Evolutionary conservation across 169 alveolate genomes (phyloP).

Genomic region (Miamiensis avidus): DNA sequence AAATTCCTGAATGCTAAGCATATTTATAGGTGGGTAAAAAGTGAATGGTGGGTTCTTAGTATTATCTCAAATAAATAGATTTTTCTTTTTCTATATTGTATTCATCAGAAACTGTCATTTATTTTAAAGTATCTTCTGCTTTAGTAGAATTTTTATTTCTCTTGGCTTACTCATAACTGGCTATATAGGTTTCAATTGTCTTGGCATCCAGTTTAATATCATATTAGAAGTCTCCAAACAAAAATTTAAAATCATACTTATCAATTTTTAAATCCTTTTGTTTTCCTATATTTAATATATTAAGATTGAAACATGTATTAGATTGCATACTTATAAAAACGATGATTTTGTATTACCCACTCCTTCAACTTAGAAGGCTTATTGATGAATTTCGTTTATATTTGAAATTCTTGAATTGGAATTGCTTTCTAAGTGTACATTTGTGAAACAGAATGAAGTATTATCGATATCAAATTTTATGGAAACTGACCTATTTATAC

Average conservation of each 20-base stretch:
- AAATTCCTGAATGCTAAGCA: constrained; percentile 16
- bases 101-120: constrained; percentile 50
- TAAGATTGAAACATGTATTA: constrained; percentile 7
- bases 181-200: constrained; percentile 24
- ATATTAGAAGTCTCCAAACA: constrained; percentile 69
- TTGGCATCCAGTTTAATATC: constrained; percentile 44
- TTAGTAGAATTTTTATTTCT: constrained; percentile 37
- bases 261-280: constrained; percentile 32
- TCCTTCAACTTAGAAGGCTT: constrained; percentile 47
- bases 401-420: constrained; percentile 36
- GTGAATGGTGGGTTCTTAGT: constrained; percentile 69
- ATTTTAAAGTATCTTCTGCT: constrained; percentile 23
- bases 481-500: constrained; percentile 71
- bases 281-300: constrained; percentile 35
- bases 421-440: constrained; percentile 57
- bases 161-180: constrained; percentile 25
- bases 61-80: constrained; percentile 46
- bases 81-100: constrained; percentile 39
- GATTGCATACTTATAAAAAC: too few relatives aligned
- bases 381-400: constrained; percentile 51
- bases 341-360: constrained; percentile 12
- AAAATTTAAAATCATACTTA: constrained; percentile 51
- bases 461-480: constrained; percentile 64
- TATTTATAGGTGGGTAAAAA: constrained; percentile 84
- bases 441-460: constrained; percentile 48